These are phyloP conservation scores for Botrytis deweyae DNA, from an alignment of 2,329 filamentous ascomycete genomes.

Conservation along the genomic window DNA sequence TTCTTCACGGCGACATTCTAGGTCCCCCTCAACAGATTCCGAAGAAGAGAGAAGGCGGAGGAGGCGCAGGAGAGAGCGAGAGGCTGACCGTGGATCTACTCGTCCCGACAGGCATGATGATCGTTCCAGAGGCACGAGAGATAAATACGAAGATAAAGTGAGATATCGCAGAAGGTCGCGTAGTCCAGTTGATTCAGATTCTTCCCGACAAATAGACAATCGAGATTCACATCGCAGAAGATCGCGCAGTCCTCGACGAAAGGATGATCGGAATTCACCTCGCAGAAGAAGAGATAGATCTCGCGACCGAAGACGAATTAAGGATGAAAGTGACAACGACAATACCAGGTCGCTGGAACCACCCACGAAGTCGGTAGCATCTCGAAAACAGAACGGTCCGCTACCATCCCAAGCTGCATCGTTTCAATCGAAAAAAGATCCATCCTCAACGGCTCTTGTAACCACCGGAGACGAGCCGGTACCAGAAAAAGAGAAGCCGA, in stretches of 20 bases:
- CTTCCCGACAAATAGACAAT: constrained; percentile 29
- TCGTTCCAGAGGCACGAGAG: constrained; percentile 21
- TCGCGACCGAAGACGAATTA: constrained; percentile 28
- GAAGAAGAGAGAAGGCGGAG: constrained; percentile 35
- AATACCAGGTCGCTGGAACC: background rate
- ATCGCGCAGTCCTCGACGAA: background rate
- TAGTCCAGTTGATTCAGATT: constrained; percentile 31
- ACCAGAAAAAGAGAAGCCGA: constrained; percentile 80
- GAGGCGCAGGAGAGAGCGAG: constrained; percentile 32
- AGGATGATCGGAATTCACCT: constrained; percentile 33
- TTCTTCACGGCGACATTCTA: constrained; percentile 28
- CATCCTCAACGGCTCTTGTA: constrained; percentile 31
- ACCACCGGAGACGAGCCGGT: constrained; percentile 44
- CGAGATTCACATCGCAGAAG: constrained; percentile 32
- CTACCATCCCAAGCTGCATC: constrained; percentile 60
- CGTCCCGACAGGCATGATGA: constrained; percentile 18
- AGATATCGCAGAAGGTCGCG: constrained; percentile 36
- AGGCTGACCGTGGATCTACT: constrained; percentile 20
- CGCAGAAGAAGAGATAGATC: constrained; percentile 34
- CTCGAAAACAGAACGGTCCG: constrained; percentile 45
- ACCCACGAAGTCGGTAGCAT: constrained; percentile 17
- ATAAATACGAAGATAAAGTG: constrained; percentile 29
- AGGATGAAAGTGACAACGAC: constrained; percentile 23
- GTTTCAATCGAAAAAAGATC: constrained; percentile 55
- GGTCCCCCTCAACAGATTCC: constrained; percentile 34